These are phyloP conservation scores for Pelargonium australe DNA, from an alignment of 441 rosid species.

Conservation along the genomic window DNA sequence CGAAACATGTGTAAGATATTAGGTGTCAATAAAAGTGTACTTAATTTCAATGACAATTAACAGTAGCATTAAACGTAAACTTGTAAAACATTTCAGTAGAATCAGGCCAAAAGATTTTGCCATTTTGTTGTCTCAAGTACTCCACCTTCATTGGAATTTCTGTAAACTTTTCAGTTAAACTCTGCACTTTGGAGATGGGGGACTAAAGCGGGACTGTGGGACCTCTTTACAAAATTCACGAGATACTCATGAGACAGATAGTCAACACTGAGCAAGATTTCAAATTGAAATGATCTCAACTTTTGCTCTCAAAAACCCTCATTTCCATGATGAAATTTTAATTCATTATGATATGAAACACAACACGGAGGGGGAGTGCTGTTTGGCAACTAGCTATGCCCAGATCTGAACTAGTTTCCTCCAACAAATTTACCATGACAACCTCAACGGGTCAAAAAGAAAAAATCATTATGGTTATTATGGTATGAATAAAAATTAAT, in stretches of 20 bases:
- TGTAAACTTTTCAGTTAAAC: neutral
- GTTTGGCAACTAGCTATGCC: neutral
- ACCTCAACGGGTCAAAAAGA: neutral
- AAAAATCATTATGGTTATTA: neutral
- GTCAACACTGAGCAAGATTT: neutral
- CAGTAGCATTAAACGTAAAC: neutral
- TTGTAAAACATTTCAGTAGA: neutral
- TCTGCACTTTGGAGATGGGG: no score
- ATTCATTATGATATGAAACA: no score
- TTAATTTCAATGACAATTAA: neutral
- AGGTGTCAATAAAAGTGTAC: no score
- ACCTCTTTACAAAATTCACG: no score
- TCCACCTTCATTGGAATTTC: neutral
- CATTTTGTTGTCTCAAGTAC: neutral
- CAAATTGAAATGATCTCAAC: neutral
- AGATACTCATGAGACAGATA: no score
- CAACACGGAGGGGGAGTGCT: neutral
- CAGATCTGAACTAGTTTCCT: neutral
- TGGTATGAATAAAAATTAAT: neutral
- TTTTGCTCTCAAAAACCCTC: neutral
- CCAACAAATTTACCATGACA: neutral
- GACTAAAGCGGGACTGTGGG: no score
- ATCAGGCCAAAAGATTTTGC: neutral
- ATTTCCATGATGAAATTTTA: no score
- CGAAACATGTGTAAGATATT: no score